Conservation (phyloP, 176 grass and related monocot species). For the Carex myosuroides region DNA sequence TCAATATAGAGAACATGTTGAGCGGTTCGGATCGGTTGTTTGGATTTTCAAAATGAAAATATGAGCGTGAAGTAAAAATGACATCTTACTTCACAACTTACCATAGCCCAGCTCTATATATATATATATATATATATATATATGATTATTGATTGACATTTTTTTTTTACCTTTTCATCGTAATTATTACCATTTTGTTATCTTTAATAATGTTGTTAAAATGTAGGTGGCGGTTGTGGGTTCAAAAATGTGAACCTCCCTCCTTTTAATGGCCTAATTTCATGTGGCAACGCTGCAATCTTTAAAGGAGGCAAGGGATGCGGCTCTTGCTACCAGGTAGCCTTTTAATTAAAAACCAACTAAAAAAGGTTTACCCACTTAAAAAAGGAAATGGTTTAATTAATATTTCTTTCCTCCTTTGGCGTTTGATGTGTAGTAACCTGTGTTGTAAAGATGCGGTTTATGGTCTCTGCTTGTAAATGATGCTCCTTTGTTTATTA, state of each 20-base stretch:
- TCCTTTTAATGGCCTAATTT: slow-evolving; percentile 57
- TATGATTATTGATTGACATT: too few species aligned
- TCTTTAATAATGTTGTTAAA: neutral
- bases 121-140: too few species aligned
- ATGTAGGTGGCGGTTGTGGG: slow-evolving; percentile 71
- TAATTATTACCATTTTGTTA: too few species aligned
- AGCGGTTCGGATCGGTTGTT: too few species aligned
- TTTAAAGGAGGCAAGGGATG: slow-evolving; percentile 85
- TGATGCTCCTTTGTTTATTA: neutral
- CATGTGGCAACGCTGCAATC: slow-evolving; percentile 68
- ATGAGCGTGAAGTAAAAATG: too few species aligned
- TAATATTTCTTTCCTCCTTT: neutral
- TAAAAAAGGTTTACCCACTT: slow-evolving; percentile 11
- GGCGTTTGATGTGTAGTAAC: neutral
- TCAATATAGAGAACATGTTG: too few species aligned
- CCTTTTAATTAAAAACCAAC: neutral
- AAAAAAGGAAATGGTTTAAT: neutral
- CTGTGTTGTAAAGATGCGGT: neutral
- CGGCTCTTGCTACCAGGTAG: slow-evolving; percentile 77
- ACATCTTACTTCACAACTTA: too few species aligned
- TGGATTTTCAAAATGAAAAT: too few species aligned
- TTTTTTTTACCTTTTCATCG: too few species aligned
- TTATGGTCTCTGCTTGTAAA: neutral
- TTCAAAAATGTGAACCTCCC: slow-evolving; percentile 66
- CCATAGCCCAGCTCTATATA: too few species aligned